A percentile compares a stretch with the other conserved stretches of the same genome.
Evolutionary conservation across 768 basidiomycete species (phyloP).

Genomic region (Suillus sp.): DNA sequence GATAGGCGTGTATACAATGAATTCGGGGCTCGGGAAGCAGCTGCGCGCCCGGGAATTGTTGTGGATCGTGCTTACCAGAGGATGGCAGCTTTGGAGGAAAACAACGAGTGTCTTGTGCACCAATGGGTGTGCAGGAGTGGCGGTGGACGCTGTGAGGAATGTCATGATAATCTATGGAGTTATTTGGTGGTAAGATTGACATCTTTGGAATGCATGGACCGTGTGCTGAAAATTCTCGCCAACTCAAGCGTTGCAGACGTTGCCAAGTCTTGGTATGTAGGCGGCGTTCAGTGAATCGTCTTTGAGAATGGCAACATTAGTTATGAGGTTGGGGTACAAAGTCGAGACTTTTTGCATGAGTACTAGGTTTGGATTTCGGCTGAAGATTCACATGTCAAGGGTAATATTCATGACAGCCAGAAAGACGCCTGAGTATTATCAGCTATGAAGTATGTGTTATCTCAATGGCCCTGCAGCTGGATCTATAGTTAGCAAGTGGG

Average conservation of each 20-base stretch:
- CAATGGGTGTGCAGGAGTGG: slow-evolving; percentile 48
- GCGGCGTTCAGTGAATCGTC: slow-evolving; percentile 30
- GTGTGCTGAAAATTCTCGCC: background rate
- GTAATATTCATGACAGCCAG: background rate
- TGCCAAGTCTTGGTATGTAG: slow-evolving; percentile 30
- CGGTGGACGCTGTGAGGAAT: slow-evolving; percentile 48
- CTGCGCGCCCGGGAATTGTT: slow-evolving; percentile 19
- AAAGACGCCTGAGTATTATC: background rate
- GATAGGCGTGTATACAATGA: slow-evolving; percentile 27
- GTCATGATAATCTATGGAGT: slow-evolving; percentile 37
- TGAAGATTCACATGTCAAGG: background rate
- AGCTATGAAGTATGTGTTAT: background rate
- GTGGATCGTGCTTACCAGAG: slow-evolving; percentile 22
- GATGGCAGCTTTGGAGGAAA: slow-evolving; percentile 42
- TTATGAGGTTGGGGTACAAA: background rate
- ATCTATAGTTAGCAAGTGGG: slow-evolving; percentile 2
- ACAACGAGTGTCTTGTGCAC: slow-evolving; percentile 54
- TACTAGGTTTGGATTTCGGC: background rate
- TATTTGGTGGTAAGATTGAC: slow-evolving; percentile 49
- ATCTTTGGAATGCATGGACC: background rate
- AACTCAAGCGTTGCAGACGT: slow-evolving; percentile 23
- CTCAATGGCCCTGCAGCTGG: background rate
- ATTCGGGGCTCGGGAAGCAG: slow-evolving; percentile 20
- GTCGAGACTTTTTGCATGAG: background rate
- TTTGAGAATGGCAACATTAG: slow-evolving; percentile 10